Evolutionary conservation across 306 rosid species (phyloP), one percentile per base, ranked within the genome.

Genomic region (Senna tora): DNA sequence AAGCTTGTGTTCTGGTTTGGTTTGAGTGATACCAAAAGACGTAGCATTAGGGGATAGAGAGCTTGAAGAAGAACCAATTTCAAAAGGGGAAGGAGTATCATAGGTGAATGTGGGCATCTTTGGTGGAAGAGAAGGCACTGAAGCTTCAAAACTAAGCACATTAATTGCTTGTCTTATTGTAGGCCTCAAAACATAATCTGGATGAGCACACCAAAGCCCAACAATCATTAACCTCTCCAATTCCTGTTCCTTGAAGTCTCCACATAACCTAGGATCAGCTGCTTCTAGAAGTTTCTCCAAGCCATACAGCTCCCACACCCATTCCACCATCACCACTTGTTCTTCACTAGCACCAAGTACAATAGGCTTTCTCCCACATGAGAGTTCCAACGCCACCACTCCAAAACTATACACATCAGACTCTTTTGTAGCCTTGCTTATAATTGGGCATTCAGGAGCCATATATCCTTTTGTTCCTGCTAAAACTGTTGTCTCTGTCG

Each of bases 391-490:
- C 8, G 28, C 45, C 34, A 34, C 46, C 1, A 59, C 4, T n/a
- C 45, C n/a, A 1, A 59, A 59, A 16, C 15, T 9, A 1, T 59
- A 33, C 6, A 62, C 61, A 28, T 62, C 54, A 9, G 53, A 62
- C 0, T 56, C 43, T n/a, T 15, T 73, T 0, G 32, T 73, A 5
- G 77, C 77, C 52, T 61, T 73, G 7, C 77, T 22, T 0, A 9
- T 61, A 5, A 19, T 12, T 11, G 7, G 6, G 5, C 14, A 47
- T 73, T 62, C 63, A 7, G 77, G 77, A 61, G 77, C 77, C 51
- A 73, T 61, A 16, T 61, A 73, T 21, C 71, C 45, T 20, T 20
- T 42, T 34, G 77, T 62, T 51, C 64, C 64, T 1, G 71, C 71
- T 22, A 9, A 5, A 42, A 19, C 5, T 22, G 71, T 61, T 6